phyloP scores from a whole-genome alignment of 805 yeast genomes.

The Debaryomyces hansenii region DNA sequence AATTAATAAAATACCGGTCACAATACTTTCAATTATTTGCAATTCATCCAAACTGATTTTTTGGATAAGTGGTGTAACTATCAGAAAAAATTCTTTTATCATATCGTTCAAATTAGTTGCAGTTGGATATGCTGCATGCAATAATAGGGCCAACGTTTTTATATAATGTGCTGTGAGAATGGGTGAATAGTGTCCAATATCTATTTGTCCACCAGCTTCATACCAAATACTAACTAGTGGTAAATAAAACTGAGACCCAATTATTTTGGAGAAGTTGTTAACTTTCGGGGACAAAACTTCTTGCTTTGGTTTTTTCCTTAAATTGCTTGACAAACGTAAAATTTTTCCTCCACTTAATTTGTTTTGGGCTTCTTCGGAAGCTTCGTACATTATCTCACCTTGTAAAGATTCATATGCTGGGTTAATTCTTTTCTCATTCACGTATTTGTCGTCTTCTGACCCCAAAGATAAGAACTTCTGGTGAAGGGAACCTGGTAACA shows the following conservation, averaged over 20 bases:
- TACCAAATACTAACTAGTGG: constrained; percentile 57
- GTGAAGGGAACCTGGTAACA: constrained; percentile 51
- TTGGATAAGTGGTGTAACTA: constrained; percentile 26
- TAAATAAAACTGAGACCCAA: constrained; percentile 48
- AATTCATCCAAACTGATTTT: constrained; percentile 24
- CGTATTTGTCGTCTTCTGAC: neutral
- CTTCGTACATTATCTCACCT: constrained; percentile 30
- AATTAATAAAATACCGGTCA: constrained; percentile 36
- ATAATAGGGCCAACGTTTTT: constrained; percentile 55
- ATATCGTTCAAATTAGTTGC: constrained; percentile 52
- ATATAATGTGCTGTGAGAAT: constrained; percentile 58
- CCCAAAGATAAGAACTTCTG: constrained; percentile 29
- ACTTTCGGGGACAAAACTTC: constrained; percentile 14
- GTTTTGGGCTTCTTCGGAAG: constrained; percentile 31
- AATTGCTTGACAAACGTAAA: constrained; percentile 40
- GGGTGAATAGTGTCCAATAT: constrained; percentile 54
- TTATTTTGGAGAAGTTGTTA: constrained; percentile 42
- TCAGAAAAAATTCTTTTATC: constrained; percentile 50
- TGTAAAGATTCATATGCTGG: constrained; percentile 20
- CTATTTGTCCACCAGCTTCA: constrained; percentile 42
- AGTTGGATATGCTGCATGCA: constrained; percentile 60
- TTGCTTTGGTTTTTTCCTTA: constrained; percentile 15
- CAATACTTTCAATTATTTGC: constrained; percentile 36
- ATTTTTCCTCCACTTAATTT: constrained; percentile 40
- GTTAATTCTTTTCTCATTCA: neutral